Conservation (phyloP, 805 yeast genomes). For the Pichia sporocuriosa region DNA sequence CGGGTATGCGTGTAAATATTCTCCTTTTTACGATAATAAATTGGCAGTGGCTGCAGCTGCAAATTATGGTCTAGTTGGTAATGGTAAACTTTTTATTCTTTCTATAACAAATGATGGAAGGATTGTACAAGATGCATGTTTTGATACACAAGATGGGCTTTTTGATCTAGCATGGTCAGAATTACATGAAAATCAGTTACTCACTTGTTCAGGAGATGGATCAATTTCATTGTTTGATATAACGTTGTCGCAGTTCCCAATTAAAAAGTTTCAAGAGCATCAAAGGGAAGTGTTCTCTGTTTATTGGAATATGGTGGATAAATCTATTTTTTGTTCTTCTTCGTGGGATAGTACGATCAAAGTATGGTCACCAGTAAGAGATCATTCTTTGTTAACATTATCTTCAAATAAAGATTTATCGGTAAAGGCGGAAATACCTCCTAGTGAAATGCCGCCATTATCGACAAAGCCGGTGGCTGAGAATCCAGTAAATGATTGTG, state of each 20-base stretch:
- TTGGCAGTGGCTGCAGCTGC: slow-evolving; percentile 88
- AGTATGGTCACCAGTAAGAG: slow-evolving; percentile 64
- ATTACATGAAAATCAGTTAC: slow-evolving; percentile 76
- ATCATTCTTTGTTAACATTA: slow-evolving; percentile 51
- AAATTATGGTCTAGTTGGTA: slow-evolving; percentile 91
- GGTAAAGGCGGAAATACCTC: slow-evolving; percentile 13
- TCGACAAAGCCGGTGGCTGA: slow-evolving; percentile 29
- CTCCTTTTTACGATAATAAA: slow-evolving; percentile 86
- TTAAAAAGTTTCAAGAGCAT: slow-evolving; percentile 73
- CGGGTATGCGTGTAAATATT: slow-evolving; percentile 83
- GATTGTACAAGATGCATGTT: slow-evolving; percentile 47
- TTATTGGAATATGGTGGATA: slow-evolving; percentile 33
- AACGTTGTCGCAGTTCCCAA: slow-evolving; percentile 59
- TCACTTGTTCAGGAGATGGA: slow-evolving; percentile 87
- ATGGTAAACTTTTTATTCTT: slow-evolving; percentile 72
- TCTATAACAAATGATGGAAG: slow-evolving; percentile 62
- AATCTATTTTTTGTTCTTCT: slow-evolving; percentile 61
- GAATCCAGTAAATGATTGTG: slow-evolving; percentile 44
- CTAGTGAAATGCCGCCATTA: slow-evolving; percentile 27
- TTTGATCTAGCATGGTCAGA: slow-evolving; percentile 91
- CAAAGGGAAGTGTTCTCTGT: slow-evolving; percentile 34
- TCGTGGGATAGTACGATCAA: slow-evolving; percentile 93
- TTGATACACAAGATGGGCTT: slow-evolving; percentile 90
- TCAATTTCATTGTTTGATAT: slow-evolving; percentile 75
- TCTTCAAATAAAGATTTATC: slow-evolving; percentile 27